phyloP scores from a whole-genome alignment of 495 filamentous ascomycete genomes.

The Aspergillus mulundensis region DNA sequence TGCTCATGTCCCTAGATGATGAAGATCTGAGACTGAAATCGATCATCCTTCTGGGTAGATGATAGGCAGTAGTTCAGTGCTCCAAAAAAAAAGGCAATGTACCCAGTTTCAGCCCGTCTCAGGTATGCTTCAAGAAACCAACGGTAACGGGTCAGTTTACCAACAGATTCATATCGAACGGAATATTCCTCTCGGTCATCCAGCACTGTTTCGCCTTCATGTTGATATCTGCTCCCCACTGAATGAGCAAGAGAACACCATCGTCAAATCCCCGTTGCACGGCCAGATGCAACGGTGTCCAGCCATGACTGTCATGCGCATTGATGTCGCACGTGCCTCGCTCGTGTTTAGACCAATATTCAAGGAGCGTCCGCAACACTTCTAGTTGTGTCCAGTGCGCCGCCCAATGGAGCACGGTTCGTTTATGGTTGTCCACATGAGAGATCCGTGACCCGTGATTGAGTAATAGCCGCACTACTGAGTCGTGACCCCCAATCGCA shows the following conservation, averaged over 20 bases:
- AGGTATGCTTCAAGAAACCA: too few relatives aligned
- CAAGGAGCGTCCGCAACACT: not conserved
- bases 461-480: constrained; percentile 2
- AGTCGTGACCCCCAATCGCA: not conserved
- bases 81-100: too few relatives aligned
- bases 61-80: too few relatives aligned
- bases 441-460: not conserved
- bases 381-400: not conserved
- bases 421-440: not conserved
- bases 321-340: not conserved
- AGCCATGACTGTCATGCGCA: not conserved
- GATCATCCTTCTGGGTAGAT: too few relatives aligned
- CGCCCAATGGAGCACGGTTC: constrained; percentile 8
- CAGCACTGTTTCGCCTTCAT: not conserved
- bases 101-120: too few relatives aligned
- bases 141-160: too few relatives aligned
- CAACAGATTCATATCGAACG: too few relatives aligned
- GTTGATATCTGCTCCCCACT: constrained; percentile 2
- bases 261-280: constrained; percentile 6
- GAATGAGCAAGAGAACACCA: not conserved
- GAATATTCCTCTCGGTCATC: too few relatives aligned
- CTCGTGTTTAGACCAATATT: not conserved
- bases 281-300: constrained; percentile 5
- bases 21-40: too few relatives aligned
- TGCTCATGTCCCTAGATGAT: too few relatives aligned